Percentiles rank a stretch among this genome's conserved stretches.
phyloP scores from a whole-genome alignment of 495 filamentous ascomycete species.

The Penicillium paxilli region DNA sequence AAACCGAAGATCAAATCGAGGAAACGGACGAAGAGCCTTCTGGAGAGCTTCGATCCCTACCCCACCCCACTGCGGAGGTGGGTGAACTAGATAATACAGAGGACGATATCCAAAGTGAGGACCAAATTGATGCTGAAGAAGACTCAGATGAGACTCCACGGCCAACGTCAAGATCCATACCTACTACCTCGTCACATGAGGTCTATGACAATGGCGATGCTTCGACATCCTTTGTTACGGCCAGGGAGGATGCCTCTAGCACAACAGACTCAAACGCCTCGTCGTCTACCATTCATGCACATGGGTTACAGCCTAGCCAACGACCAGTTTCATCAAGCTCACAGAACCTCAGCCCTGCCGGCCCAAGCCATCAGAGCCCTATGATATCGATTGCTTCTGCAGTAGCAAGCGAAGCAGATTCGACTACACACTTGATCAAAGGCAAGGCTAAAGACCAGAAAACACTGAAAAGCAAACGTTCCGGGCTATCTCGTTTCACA shows the following conservation, averaged over 20 bases:
- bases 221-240: slow-evolving; percentile 35
- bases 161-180: slow-evolving; percentile 5
- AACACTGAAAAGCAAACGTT: slow-evolving; percentile 28
- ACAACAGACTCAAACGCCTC: slow-evolving; percentile 12
- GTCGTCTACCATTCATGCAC: slow-evolving; percentile 17
- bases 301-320: background rate
- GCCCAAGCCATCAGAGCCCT: slow-evolving; percentile 19
- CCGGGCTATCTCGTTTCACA: slow-evolving; percentile 18
- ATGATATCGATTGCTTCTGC: slow-evolving; percentile 22
- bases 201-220: slow-evolving; percentile 14
- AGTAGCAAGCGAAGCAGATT: slow-evolving; percentile 35
- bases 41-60: slow-evolving; percentile 20
- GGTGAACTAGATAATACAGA: background rate
- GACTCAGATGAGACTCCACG: slow-evolving; percentile 15
- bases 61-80: slow-evolving; percentile 11
- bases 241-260: slow-evolving; percentile 24
- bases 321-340: slow-evolving; percentile 12
- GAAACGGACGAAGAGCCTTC: slow-evolving; percentile 18
- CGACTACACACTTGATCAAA: slow-evolving; percentile 38
- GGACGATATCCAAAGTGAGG: slow-evolving; percentile 1
- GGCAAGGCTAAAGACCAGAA: slow-evolving; percentile 26
- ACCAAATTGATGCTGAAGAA: slow-evolving; percentile 4
- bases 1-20: slow-evolving; percentile 9
- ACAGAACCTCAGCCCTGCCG: slow-evolving; percentile 18
- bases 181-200: background rate